phyloP scores from a whole-genome alignment of 208 protist genomes.

The Spironucleus salmonicida region DNA sequence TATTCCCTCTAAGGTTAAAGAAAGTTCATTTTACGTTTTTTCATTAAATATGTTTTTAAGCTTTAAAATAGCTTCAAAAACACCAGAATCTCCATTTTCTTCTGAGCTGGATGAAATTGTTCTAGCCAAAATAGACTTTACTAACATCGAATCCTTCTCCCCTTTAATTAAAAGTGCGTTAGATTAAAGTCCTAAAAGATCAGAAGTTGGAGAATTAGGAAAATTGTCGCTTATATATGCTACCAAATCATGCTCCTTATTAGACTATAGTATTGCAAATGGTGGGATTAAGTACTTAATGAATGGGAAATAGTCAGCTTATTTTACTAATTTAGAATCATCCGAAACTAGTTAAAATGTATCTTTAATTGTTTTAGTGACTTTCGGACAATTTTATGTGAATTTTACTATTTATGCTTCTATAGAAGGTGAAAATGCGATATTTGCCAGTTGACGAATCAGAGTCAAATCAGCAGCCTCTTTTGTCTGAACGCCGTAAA shows the following conservation, averaged over 20 bases:
- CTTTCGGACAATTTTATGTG: not conserved
- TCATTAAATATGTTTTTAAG: not conserved
- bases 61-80: constrained; percentile 3
- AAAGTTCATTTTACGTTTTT: not conserved
- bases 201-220: not conserved
- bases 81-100: not conserved
- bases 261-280: not conserved
- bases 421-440: not conserved
- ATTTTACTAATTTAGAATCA: not conserved
- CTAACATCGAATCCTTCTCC: not conserved
- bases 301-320: not conserved
- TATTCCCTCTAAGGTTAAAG: not conserved
- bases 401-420: not conserved
- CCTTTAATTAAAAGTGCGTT: not conserved
- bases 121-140: not conserved
- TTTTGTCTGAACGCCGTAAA: constrained; percentile 17
- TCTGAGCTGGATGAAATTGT: not conserved
- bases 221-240: not conserved
- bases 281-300: constrained; percentile 14
- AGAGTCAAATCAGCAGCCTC: not conserved
- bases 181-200: not conserved
- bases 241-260: not conserved
- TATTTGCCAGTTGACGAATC: not conserved
- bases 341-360: not conserved
- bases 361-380: not conserved